Conservation (phyloP, 768 basidiomycete genomes). For the Russula brevipes region DNA sequence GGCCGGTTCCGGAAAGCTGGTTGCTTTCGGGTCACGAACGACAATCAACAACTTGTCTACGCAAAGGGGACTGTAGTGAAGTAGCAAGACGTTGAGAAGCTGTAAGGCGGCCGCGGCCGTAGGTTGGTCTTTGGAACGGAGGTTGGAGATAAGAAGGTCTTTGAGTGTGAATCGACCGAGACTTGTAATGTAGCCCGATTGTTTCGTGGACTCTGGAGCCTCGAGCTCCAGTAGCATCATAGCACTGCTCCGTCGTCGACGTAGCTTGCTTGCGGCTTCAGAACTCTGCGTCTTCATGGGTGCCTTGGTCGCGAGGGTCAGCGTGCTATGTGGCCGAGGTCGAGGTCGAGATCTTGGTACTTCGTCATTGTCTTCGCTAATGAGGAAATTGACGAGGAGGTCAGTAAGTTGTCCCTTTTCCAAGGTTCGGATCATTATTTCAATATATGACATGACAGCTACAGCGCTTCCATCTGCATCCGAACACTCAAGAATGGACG, state of each 20-base stretch:
- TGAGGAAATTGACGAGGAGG: constrained; percentile 70
- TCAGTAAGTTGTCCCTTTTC: constrained; percentile 62
- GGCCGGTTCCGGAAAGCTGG: constrained; percentile 62
- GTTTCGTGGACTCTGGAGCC: constrained; percentile 63
- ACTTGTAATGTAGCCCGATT: constrained; percentile 79
- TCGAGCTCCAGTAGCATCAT: constrained; percentile 88
- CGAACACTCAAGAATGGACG: constrained; percentile 89
- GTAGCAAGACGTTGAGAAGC: constrained; percentile 70
- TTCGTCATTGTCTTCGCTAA: constrained; percentile 80
- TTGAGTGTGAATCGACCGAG: constrained; percentile 88
- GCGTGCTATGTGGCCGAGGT: constrained; percentile 39
- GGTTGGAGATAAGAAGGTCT: constrained; percentile 77
- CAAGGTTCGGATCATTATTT: constrained; percentile 77
- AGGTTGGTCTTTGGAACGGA: constrained; percentile 59
- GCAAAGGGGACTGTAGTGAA: constrained; percentile 59
- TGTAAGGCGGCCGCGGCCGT: constrained; percentile 76
- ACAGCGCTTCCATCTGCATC: constrained; percentile 92
- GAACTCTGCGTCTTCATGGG: constrained; percentile 35
- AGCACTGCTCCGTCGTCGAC: constrained; percentile 77
- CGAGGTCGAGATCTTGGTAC: constrained; percentile 43
- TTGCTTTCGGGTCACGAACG: constrained; percentile 64
- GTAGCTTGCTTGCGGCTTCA: constrained; percentile 44
- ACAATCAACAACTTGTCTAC: constrained; percentile 67
- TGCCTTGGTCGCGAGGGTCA: constrained; percentile 36
- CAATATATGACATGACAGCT: constrained; percentile 93